Evolutionary conservation across 2,329 filamentous ascomycete genomes (phyloP), one percentile per base, ranked within the genome.

Genomic region (Chaetomium sp.): DNA sequence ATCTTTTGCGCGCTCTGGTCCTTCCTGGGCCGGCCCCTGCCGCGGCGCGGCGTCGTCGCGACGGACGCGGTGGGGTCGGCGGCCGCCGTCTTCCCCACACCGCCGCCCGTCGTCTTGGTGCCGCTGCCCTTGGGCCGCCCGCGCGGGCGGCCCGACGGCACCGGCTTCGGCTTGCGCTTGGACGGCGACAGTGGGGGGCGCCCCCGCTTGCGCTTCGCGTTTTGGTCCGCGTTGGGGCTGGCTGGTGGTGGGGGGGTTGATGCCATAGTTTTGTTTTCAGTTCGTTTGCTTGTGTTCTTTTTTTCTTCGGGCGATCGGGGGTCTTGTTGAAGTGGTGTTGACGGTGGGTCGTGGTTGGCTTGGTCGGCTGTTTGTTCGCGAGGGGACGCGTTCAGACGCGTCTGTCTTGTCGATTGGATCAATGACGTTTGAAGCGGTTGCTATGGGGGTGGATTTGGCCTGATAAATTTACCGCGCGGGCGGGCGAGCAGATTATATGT

Each of bases 81-180:
- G 6, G 56, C 13, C 0, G 64, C 35, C 47, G 58, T 35, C 63
- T 70, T 70, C 64, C 70, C 68, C 4, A 69, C 65, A 51, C 67
- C 70, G 5, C n/a, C 58, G 57, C 47, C 31, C 21, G 57, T 51
- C 7, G 25, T 54, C 2, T 38, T 53, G 50, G 49, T 13, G 53
- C 70, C 69, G 57, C 62, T 67, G 38, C 71, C 71, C 68, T 70
- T 70, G 57, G 71, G 71, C 2, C 71, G 51, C 53, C 71, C 71
- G 60, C 71, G 68, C 6, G 71, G 71, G 2, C 69, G 67, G 54
- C 71, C 71, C 6, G 65, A 47, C 10, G 70, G 70, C 21, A n/a
- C 56, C 3, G 68, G 67, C 66, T 69, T 70, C 38, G 70, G 45
- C 68, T 73, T 73, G 57, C 63, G 65, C 68, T 70, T 55, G 12